Evolutionary conservation across 345 rosid genomes (phyloP), one percentile per base, ranked within the genome.

Genomic region (Durio zibethinus): DNA sequence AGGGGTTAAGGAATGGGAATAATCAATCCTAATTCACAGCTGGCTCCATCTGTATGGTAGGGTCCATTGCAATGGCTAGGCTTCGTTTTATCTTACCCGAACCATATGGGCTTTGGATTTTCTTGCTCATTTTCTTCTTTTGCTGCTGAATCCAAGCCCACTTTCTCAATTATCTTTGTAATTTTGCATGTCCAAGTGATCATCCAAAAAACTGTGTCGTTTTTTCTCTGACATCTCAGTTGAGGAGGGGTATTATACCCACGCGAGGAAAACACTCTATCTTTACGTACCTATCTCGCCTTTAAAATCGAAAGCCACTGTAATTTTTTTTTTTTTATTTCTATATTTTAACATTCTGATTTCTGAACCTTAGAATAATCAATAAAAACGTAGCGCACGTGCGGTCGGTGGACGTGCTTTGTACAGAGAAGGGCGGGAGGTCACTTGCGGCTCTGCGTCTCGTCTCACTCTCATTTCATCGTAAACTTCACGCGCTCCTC

Each of bases 381-480:
- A 31, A 47, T 29, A 47, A 63, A 75, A 67, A 25, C 71, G 7
- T 5, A n/a, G 60, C 82, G 70, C 81, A 80, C 81, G 79, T 74
- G 85, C 73, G 83, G 31, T 61, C 7, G 72, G 10, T 61, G 70
- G 64, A 12, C 77, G 36, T 25, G 73, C 79, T 67, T 69, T 81
- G 74, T 47, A 67, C 77, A 77, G 77, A 81, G 75, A 61, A 9
- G 62, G 38, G 63, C 84, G 72, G 79, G 65, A 42, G 50, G 81
- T 77, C 89, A 87, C 88, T 86, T 87, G 89, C 82, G 84, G 73
- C 15, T 78, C 60, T 79, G 84, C 82, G 20, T 53, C 61, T n/a
- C 33, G 7, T 54, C 29, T 70, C 57, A 36, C 73, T 69, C 57
- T 29, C 59, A 27, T 25, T 54, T 56, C 16, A 9, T 45, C n/a